phyloP scores from a whole-genome alignment of 108 stramenopile genomes.

The Nannochloropsis oceanica region DNA sequence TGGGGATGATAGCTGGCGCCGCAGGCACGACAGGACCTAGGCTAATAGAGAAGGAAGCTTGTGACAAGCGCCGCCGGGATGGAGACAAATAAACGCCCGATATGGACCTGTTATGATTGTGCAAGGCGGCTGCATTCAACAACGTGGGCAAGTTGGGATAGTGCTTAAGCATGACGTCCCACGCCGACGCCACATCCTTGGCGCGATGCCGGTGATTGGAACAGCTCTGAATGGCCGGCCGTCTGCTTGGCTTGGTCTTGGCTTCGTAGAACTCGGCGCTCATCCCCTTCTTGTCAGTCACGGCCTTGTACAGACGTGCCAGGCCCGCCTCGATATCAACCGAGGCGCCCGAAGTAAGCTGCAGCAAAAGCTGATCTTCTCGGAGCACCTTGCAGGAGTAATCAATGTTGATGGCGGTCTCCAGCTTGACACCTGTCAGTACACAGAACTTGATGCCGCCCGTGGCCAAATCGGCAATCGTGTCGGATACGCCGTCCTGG shows the following conservation, averaged over 20 bases:
- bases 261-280: not conserved
- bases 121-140: too few relatives aligned
- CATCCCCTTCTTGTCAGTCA: not conserved
- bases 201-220: not conserved
- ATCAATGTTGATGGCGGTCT: constrained; percentile 95
- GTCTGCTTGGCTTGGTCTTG: not conserved
- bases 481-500: constrained; percentile 81
- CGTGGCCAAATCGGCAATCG: constrained; percentile 68
- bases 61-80: not conserved
- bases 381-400: constrained; percentile 27
- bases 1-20: too few relatives aligned
- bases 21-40: too few relatives aligned
- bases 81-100: too few relatives aligned
- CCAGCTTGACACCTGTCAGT: constrained; percentile 93
- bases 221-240: not conserved
- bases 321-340: not conserved
- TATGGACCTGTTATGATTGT: too few relatives aligned
- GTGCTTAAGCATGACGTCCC: not conserved
- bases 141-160: not conserved
- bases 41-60: not conserved
- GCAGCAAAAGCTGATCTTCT: not conserved
- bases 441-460: constrained; percentile 95
- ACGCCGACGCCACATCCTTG: not conserved
- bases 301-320: not conserved
- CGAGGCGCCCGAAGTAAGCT: not conserved